These are phyloP conservation scores for Ophiostoma ulmi DNA, from an alignment of 2,329 filamentous ascomycete genomes.

Conservation along the genomic window DNA sequence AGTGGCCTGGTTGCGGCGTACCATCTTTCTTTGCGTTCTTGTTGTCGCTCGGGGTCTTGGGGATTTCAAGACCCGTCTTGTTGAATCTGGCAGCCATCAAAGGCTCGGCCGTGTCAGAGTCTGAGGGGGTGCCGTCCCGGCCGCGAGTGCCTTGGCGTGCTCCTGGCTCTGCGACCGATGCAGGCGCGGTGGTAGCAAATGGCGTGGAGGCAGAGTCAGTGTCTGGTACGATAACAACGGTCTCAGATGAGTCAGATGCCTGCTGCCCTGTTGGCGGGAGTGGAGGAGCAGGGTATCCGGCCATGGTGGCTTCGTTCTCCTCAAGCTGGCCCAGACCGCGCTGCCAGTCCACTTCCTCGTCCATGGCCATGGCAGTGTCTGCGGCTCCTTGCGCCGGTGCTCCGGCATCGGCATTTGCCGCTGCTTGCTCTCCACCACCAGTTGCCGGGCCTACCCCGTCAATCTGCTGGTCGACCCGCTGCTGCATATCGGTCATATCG, in stretches of 20 bases:
- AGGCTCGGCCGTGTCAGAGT: slow-evolving; percentile 66
- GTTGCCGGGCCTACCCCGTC: slow-evolving; percentile 39
- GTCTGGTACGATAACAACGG: neutral
- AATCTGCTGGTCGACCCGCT: slow-evolving; percentile 21
- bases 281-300: slow-evolving; percentile 64
- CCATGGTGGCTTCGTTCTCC: slow-evolving; percentile 70
- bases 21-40: slow-evolving; percentile 35
- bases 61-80: slow-evolving; percentile 66
- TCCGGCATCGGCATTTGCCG: neutral
- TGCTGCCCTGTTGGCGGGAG: slow-evolving; percentile 55
- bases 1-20: slow-evolving; percentile 58
- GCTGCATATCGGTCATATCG: slow-evolving; percentile 52
- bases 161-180: neutral
- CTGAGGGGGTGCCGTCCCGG: slow-evolving; percentile 62
- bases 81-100: slow-evolving; percentile 58
- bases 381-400: neutral
- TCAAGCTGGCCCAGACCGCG: slow-evolving; percentile 56
- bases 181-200: neutral
- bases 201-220: neutral
- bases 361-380: slow-evolving; percentile 55
- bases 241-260: slow-evolving; percentile 8
- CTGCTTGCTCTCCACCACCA: neutral
- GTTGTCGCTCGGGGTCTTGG: slow-evolving; percentile 67
- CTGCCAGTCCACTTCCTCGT: slow-evolving; percentile 46
- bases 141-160: slow-evolving; percentile 36